Base-by-base conservation (phyloP, 2,329 filamentous ascomycete species). In the Erysiphe neolycopersici region DNA sequence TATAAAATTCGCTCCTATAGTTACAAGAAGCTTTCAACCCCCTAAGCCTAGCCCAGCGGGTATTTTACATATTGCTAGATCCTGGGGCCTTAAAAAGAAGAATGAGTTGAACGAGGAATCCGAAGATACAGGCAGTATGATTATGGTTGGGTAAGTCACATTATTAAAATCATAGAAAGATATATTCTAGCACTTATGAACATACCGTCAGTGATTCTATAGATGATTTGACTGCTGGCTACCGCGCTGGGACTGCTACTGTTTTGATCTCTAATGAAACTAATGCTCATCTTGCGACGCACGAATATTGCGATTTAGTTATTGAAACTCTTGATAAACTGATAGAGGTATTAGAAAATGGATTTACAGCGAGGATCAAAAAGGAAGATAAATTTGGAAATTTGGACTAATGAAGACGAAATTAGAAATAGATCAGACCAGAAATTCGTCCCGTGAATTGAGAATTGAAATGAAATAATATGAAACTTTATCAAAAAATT, bases 141-240 rank as follows among this genome's bases (percentile, higher is more conserved):
- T 58, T 41, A 58, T 57, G 56, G 56, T 58, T 45, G 80, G 80
- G 51, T 53, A 45, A 38, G 49, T 47, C 16, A 16, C 22, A 5
- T 8, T 26, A 26, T 26, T 8, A 26, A 26, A 26, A 26, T 26
- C 22, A 26, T 26, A 26, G 8, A 26, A 8, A 8, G 4, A 26
- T 26, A 4, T 4, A 26, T 26, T 26, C 22, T 26, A 26, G 22
- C 3, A 26, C 22, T 26, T 26, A 26, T 26, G 22, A 26, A 26
- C 22, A 26, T 26, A 26, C 22, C 26, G 17, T 39, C 16, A 79
- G 79, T 4, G 80, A 87, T 56, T 84, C 77, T 14, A 73, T 92
- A 44, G 89, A 95, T 58, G 89, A 98, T 57, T 91, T 95, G 73
- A 80, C 77, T 8, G 83, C 87, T 0, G 87, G 89, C 0, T 70